Conservation (phyloP, 176 grass and related monocot species). For the Rhipidocladum racemiflorum region DNA sequence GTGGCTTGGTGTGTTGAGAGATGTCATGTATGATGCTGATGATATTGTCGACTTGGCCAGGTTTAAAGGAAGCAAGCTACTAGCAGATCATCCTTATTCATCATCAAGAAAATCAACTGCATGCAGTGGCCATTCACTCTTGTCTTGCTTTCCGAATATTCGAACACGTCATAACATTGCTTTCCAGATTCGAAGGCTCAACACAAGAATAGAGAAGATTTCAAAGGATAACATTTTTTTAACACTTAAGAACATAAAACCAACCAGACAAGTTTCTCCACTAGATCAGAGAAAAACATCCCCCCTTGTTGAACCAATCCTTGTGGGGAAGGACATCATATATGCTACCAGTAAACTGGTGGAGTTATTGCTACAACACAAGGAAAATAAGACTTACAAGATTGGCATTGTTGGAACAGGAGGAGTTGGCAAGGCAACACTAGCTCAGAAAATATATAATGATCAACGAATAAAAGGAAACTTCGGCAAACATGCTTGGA, state of each 20-base stretch:
- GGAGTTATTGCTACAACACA: too few species aligned
- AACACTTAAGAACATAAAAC: neutral
- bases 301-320: too few species aligned
- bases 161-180: neutral
- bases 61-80: neutral
- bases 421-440: too few species aligned
- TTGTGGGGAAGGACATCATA: too few species aligned
- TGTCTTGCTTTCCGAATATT: neutral
- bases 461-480: too few species aligned
- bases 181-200: neutral
- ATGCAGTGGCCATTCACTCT: neutral
- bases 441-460: too few species aligned
- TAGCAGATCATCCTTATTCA: neutral
- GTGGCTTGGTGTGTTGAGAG: neutral
- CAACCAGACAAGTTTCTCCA: too few species aligned
- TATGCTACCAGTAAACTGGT: too few species aligned
- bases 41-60: neutral
- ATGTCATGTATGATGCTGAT: neutral
- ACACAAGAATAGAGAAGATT: neutral
- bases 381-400: too few species aligned
- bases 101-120: neutral
- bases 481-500: too few species aligned
- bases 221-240: neutral
- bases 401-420: too few species aligned
- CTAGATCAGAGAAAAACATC: too few species aligned